Percentiles rank a stretch among this genome's conserved stretches.
Evolutionary conservation across 2,329 filamentous ascomycete species (phyloP).

Genomic region (Sclerotinia trifoliorum): DNA sequence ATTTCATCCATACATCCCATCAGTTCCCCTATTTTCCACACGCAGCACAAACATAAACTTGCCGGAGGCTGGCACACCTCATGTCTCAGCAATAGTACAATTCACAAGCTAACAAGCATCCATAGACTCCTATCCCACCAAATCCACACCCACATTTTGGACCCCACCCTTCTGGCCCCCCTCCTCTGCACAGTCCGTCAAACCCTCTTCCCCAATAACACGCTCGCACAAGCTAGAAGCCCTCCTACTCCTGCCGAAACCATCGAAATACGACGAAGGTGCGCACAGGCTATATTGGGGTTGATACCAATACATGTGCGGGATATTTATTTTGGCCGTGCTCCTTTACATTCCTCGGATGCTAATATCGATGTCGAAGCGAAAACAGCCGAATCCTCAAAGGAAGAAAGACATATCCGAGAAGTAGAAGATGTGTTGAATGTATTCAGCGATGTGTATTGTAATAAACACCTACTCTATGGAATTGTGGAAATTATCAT

Average conservation of each 20-base stretch:
- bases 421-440: conserved; percentile 60
- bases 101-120: conserved; percentile 8
- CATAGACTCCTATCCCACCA: conserved; percentile 52
- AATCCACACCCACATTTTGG: conserved; percentile 57
- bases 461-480: conserved; percentile 91
- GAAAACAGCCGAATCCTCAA: neutral
- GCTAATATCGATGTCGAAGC: neutral
- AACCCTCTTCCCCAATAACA: conserved; percentile 83
- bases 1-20: neutral
- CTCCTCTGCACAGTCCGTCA: conserved; percentile 70
- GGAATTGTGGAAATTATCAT: conserved; percentile 76
- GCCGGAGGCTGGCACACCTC: neutral
- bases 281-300: conserved; percentile 57
- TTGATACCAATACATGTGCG: conserved; percentile 45
- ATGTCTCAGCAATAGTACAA: neutral
- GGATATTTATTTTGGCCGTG: conserved; percentile 42
- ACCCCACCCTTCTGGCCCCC: conserved; percentile 62
- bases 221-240: conserved; percentile 62
- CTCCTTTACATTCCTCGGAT: neutral
- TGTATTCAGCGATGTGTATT: conserved; percentile 76
- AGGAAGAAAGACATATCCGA: conserved; percentile 19
- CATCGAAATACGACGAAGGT: conserved; percentile 61
- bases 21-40: neutral
- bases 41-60: neutral
- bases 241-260: conserved; percentile 61